These are phyloP conservation scores for Candida silvicultrix DNA, from an alignment of 805 yeast species.

Conservation along the genomic window DNA sequence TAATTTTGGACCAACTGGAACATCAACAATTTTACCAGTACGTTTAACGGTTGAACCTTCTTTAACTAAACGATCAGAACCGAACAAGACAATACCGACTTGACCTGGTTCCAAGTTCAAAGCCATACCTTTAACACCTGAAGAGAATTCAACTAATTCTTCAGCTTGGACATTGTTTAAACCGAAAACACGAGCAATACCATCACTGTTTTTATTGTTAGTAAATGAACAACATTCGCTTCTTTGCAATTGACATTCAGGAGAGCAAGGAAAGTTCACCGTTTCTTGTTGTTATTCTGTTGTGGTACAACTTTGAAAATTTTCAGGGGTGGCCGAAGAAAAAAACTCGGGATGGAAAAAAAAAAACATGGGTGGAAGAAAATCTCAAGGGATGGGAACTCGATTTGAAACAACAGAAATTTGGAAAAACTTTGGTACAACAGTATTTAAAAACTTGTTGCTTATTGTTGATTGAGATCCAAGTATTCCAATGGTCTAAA, in stretches of 20 bases:
- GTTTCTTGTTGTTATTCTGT: background rate
- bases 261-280: background rate
- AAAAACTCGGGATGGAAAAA: background rate
- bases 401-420: too few species aligned
- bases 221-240: conserved; percentile 19
- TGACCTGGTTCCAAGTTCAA: conserved; percentile 99
- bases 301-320: background rate
- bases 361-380: background rate
- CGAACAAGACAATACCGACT: conserved; percentile 99
- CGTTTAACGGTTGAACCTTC: conserved; percentile 99
- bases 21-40: conserved; percentile 99
- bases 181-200: conserved; percentile 99
- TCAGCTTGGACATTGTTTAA: conserved; percentile 99
- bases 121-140: conserved; percentile 99
- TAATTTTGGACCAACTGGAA: conserved; percentile 96
- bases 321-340: conserved; percentile 9
- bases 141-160: conserved; percentile 97
- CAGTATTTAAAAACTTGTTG: too few species aligned
- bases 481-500: background rate
- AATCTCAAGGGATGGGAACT: background rate
- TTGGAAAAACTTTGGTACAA: too few species aligned
- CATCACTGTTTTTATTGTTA: conserved; percentile 69
- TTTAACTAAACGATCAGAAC: conserved; percentile 97
- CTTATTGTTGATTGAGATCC: background rate
- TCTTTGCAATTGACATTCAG: background rate